These are phyloP conservation scores for Lyophyllum atratum DNA, from an alignment of 768 basidiomycete genomes.

Conservation along the genomic window DNA sequence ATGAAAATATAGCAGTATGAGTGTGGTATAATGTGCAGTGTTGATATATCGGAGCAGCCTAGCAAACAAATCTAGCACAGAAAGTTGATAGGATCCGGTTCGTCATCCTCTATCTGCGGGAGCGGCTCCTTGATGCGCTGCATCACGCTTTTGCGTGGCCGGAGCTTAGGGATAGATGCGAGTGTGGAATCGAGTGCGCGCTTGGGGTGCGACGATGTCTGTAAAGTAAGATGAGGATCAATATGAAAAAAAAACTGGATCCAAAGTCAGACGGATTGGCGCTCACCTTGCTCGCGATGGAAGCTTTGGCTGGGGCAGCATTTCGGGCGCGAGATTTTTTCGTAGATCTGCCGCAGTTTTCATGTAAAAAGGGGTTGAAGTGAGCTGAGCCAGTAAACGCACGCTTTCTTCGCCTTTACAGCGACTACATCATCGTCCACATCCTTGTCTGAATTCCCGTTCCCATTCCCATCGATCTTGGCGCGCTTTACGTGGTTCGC, in stretches of 20 bases:
- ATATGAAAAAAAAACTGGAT: neutral
- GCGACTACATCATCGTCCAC: neutral
- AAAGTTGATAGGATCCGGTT: slow-evolving; percentile 29
- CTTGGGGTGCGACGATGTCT: neutral
- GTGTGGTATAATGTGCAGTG: neutral
- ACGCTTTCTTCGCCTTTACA: slow-evolving; percentile 6
- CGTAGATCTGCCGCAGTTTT: neutral
- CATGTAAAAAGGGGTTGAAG: neutral
- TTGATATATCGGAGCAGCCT: neutral
- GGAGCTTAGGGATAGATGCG: neutral
- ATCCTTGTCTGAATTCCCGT: neutral
- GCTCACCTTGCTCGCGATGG: neutral
- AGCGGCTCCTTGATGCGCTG: slow-evolving; percentile 20
- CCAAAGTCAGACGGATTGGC: neutral
- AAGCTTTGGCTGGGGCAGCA: neutral
- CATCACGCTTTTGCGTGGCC: slow-evolving; percentile 22
- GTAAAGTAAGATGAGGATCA: neutral
- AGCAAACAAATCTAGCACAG: slow-evolving; percentile 7
- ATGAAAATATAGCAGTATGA: neutral
- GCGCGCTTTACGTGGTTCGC: neutral
- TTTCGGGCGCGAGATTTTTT: neutral
- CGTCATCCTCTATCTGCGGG: slow-evolving; percentile 21
- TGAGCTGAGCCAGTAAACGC: neutral
- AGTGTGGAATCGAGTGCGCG: neutral
- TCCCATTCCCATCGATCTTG: neutral